Evolutionary conservation across 31 red algal species (phyloP).

Genomic region (Endocladia muricata): DNA sequence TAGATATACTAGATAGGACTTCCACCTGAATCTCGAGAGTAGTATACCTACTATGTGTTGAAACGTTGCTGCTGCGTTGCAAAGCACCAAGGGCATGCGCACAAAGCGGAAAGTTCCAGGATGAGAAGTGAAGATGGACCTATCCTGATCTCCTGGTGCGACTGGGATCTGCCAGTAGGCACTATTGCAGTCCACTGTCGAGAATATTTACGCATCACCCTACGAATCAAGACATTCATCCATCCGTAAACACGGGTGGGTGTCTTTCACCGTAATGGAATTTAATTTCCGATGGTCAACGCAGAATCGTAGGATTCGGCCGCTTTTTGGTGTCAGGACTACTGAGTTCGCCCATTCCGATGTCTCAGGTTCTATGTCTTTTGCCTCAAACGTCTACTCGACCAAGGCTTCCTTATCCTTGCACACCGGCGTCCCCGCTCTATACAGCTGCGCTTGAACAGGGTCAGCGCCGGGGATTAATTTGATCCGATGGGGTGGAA

Average conservation of each 20-base stretch:
- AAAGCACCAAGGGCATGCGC: neutral
- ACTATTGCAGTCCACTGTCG: neutral
- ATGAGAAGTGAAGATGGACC: neutral
- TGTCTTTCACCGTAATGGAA: neutral
- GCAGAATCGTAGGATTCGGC: neutral
- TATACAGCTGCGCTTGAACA: neutral
- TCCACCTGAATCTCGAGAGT: neutral
- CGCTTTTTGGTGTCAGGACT: neutral
- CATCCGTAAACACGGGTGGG: neutral
- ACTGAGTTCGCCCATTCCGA: slow-evolving; percentile 14
- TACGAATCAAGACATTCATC: slow-evolving; percentile 12
- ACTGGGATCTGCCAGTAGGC: slow-evolving; percentile 3
- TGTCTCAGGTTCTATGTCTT: slow-evolving; percentile 4
- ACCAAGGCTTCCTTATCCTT: neutral
- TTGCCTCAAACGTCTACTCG: neutral
- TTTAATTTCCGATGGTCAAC: slow-evolving; percentile 10
- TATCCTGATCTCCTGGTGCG: neutral
- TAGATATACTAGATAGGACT: slow-evolving; percentile 21
- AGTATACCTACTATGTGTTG: slow-evolving; percentile 8
- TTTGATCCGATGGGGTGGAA: neutral
- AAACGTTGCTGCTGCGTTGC: slow-evolving; percentile 3
- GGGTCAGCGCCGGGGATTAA: neutral
- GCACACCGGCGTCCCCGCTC: neutral
- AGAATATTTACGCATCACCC: slow-evolving; percentile 7
- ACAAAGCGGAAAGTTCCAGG: neutral